A percentile compares a stretch with the other conserved stretches of the same genome.
Evolutionary conservation across 2,329 filamentous ascomycete genomes (phyloP).

Genomic region (Talaromyces amestolkiae): DNA sequence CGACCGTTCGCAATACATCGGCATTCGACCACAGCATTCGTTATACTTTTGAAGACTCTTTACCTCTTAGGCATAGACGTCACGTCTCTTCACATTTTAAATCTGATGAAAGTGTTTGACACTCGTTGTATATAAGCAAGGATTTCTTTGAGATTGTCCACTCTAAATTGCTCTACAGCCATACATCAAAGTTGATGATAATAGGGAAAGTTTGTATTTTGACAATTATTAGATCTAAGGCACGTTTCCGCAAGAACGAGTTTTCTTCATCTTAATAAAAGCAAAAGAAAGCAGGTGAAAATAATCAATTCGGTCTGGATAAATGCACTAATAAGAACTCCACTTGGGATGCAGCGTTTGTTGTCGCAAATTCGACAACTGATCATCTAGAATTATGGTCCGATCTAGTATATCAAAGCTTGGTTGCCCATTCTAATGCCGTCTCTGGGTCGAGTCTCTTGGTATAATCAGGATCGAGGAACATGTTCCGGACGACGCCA

Average conservation of each 20-base stretch:
- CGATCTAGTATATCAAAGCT: background rate
- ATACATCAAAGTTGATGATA: background rate
- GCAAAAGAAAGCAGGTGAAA: too few relatives aligned
- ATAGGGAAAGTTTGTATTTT: background rate
- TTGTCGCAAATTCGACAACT: background rate
- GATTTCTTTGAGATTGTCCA: background rate
- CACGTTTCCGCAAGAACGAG: background rate
- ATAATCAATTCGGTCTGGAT: too few relatives aligned
- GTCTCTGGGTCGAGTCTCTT: slow-evolving; percentile 13
- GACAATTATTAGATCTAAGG: background rate
- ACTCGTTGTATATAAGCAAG: background rate
- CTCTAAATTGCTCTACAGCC: background rate
- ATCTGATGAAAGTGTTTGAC: background rate
- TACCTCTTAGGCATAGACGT: background rate
- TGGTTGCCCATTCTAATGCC: slow-evolving; percentile 7
- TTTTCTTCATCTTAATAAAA: too few relatives aligned
- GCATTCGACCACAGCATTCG: background rate
- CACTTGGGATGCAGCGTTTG: background rate
- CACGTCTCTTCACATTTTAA: background rate
- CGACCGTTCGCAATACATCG: background rate
- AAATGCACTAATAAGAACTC: background rate
- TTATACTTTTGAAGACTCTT: background rate
- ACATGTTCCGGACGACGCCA: slow-evolving; percentile 38
- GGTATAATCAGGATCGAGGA: slow-evolving; percentile 39
- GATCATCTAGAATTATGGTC: background rate